A percentile compares a stretch with the other conserved stretches of the same genome.
phyloP scores from a whole-genome alignment of 805 yeast genomes.

The Saccharomycopsis guyanensis region DNA sequence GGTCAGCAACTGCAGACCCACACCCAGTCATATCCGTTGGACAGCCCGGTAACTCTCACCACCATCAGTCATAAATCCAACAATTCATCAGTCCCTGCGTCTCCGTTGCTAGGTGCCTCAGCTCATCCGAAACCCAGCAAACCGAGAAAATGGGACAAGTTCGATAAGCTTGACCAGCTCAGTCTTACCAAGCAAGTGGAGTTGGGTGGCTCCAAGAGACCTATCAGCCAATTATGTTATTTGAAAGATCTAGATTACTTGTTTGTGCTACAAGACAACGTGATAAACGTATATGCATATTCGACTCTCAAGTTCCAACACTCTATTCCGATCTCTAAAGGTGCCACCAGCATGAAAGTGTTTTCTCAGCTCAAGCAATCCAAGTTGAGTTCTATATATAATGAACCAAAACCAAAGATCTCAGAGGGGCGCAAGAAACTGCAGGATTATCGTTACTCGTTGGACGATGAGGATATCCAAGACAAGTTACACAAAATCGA shows the following conservation, averaged over 20 bases:
- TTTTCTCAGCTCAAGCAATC: constrained; percentile 12
- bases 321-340: constrained; percentile 4
- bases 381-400: constrained; percentile 5
- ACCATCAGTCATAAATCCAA: constrained; percentile 8
- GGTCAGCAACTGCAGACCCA: constrained; percentile 13
- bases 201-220: background rate
- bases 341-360: background rate
- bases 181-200: background rate
- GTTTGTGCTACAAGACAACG: constrained; percentile 5
- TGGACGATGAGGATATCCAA: constrained; percentile 7
- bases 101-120: too few relatives aligned
- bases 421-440: background rate
- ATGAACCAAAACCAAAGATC: constrained; percentile 4
- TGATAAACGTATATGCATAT: constrained; percentile 4
- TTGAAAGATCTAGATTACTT: constrained; percentile 12
- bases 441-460: background rate
- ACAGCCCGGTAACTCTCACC: constrained; percentile 15
- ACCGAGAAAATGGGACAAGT: background rate
- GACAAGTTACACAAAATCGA: constrained; percentile 13
- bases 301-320: constrained; percentile 9
- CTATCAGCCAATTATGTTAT: constrained; percentile 1
- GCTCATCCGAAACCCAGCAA: too few relatives aligned
- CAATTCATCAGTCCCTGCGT: background rate
- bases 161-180: background rate
- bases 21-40: constrained; percentile 4